These are phyloP conservation scores for Ustilago lituana DNA, from an alignment of 1,284 basidiomycete genomes.

Conservation along the genomic window DNA sequence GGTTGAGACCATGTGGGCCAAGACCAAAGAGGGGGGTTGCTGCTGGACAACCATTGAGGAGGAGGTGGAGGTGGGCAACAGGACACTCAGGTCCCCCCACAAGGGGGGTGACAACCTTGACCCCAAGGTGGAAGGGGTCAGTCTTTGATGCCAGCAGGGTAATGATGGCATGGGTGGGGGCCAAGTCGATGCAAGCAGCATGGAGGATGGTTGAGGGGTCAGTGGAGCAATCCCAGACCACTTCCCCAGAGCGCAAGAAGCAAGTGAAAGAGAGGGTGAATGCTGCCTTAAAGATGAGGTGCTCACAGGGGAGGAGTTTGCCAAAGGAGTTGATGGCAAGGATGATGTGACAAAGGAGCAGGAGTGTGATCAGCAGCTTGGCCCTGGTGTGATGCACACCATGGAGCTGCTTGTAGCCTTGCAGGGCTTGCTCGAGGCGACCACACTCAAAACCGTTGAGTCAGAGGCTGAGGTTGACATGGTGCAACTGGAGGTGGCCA, in stretches of 20 bases:
- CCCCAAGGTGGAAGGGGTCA: neutral
- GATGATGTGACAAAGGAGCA: constrained; percentile 1
- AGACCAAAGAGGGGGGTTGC: too few relatives aligned
- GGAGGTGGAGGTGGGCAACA: too few relatives aligned
- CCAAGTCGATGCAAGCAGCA: neutral
- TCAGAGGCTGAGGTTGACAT: neutral
- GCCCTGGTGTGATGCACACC: neutral
- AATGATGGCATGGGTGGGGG: neutral
- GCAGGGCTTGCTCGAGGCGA: neutral
- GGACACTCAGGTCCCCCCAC: too few relatives aligned
- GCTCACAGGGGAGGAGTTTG: too few relatives aligned
- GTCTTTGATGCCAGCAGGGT: neutral
- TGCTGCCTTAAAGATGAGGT: neutral
- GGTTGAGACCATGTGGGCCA: too few relatives aligned
- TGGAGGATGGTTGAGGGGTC: neutral
- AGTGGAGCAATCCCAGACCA: neutral
- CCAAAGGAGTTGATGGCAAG: too few relatives aligned
- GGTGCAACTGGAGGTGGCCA: neutral
- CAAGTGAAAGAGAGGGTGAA: neutral
- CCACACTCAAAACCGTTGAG: neutral
- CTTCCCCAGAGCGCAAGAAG: neutral
- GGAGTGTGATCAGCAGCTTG: neutral
- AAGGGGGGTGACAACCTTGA: neutral
- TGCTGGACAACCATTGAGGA: too few relatives aligned
- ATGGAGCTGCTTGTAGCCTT: neutral